These are phyloP conservation scores for Raddia distichophylla DNA, from an alignment of 176 grass and related monocot genomes.

Conservation along the genomic window DNA sequence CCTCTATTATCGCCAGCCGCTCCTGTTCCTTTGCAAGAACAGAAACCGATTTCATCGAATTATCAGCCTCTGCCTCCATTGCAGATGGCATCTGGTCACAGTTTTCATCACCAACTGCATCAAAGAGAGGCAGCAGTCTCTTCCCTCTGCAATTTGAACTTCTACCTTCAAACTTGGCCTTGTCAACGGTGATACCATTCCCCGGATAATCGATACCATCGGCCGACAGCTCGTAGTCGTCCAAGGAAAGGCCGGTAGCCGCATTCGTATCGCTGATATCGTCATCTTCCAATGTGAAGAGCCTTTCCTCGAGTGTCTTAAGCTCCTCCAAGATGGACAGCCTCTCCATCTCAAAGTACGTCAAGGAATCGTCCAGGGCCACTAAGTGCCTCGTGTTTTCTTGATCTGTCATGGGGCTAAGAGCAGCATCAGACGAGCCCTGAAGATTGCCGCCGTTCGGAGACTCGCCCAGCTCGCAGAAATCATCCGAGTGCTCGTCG, in stretches of 20 bases:
- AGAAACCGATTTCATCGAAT: slow-evolving; percentile 20
- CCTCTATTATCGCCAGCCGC: slow-evolving; percentile 71
- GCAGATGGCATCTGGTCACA: slow-evolving; percentile 37
- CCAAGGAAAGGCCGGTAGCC: slow-evolving; percentile 36
- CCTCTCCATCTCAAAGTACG: slow-evolving; percentile 91
- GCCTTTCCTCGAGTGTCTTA: slow-evolving; percentile 77
- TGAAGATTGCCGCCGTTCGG: slow-evolving; percentile 52
- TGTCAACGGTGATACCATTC: slow-evolving; percentile 32
- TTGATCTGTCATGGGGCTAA: slow-evolving; percentile 22
- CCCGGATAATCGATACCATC: slow-evolving; percentile 26
- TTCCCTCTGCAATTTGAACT: slow-evolving; percentile 57
- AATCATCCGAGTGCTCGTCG: slow-evolving; percentile 47
- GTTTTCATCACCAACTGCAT: slow-evolving; percentile 55
- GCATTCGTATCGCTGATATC: slow-evolving; percentile 40
- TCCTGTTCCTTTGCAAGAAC: slow-evolving; percentile 52
- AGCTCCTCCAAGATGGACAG: slow-evolving; percentile 92
- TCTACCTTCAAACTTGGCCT: slow-evolving; percentile 41
- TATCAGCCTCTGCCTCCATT: slow-evolving; percentile 13
- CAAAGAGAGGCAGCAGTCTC: slow-evolving; percentile 83
- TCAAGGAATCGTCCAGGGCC: slow-evolving; percentile 77
- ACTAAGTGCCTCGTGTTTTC: slow-evolving; percentile 47
- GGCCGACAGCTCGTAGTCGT: slow-evolving; percentile 38
- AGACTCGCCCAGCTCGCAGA: slow-evolving; percentile 55
- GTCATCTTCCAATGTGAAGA: slow-evolving; percentile 82
- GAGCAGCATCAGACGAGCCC: slow-evolving; percentile 23